Evolutionary conservation across 2,329 filamentous ascomycete genomes (phyloP).

Genomic region (Trichophyton schoenleinii): DNA sequence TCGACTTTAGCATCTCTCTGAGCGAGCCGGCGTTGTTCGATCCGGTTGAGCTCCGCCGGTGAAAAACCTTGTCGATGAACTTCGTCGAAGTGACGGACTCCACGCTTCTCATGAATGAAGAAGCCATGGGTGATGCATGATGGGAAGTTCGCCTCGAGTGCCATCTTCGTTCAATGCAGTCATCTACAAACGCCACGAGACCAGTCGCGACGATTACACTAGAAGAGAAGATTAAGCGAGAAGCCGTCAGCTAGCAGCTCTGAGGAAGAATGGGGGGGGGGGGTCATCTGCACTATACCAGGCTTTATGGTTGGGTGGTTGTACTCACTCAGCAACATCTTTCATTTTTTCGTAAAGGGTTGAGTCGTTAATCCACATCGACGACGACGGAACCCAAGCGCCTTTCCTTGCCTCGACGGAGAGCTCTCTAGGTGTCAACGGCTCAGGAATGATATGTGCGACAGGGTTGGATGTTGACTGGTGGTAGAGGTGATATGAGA

Average conservation of each 20-base stretch:
- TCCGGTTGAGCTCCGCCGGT: constrained; percentile 35
- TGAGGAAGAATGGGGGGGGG: background rate
- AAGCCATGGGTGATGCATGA: constrained; percentile 41
- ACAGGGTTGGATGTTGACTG: constrained; percentile 52
- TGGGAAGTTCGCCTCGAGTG: constrained; percentile 41
- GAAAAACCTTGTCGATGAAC: constrained; percentile 52
- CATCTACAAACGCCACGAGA: constrained; percentile 74
- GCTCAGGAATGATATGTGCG: constrained; percentile 75
- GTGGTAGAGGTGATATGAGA: constrained; percentile 70
- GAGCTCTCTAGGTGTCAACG: constrained; percentile 57
- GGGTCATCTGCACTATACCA: background rate
- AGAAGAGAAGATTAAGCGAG: constrained; percentile 1
- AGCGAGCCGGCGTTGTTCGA: constrained; percentile 11
- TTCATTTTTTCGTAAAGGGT: constrained; percentile 55
- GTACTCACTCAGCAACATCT: constrained; percentile 78
- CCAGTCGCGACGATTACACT: constrained; percentile 87
- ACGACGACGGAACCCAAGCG: constrained; percentile 81
- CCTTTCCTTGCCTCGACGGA: constrained; percentile 62
- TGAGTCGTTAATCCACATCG: constrained; percentile 76
- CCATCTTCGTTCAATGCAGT: constrained; percentile 75
- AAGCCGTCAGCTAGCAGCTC: constrained; percentile 2
- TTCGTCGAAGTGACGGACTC: constrained; percentile 51
- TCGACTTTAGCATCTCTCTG: constrained; percentile 10
- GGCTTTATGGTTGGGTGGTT: background rate
- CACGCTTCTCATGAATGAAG: constrained; percentile 44